These are phyloP conservation scores for Leishmania turanica DNA, from an alignment of 208 protist species.

Conservation along the genomic window DNA sequence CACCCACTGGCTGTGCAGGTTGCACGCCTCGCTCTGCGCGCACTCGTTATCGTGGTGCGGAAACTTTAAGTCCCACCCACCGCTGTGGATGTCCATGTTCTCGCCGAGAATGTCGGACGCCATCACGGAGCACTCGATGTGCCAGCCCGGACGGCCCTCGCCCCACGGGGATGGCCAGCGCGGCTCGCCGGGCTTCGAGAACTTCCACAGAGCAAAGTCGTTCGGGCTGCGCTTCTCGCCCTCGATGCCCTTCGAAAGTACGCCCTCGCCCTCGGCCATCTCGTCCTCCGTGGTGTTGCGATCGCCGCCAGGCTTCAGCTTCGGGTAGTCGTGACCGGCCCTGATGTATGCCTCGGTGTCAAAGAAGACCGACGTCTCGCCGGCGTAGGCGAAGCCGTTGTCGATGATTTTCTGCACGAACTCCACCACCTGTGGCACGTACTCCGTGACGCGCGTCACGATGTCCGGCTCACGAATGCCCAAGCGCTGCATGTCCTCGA, in stretches of 20 bases:
- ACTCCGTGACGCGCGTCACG: conserved; percentile 98
- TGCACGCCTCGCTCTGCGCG: conserved; percentile 95
- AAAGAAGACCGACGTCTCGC: conserved; percentile 96
- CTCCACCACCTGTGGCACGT: conserved; percentile 95
- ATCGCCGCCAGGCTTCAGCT: conserved; percentile 77
- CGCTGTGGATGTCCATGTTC: conserved; percentile 97
- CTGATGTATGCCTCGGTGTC: conserved; percentile 88
- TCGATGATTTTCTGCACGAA: conserved; percentile 96
- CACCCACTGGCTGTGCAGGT: conserved; percentile 94
- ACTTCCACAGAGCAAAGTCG: conserved; percentile 99
- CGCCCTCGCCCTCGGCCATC: conserved; percentile 94
- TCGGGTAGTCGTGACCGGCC: conserved; percentile 94
- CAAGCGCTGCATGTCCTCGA: conserved; percentile 93
- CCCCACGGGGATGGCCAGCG: conserved; percentile 94
- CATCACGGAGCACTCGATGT: conserved; percentile 99
- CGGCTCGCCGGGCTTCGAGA: conserved; percentile 94
- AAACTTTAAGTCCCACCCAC: conserved; percentile 99
- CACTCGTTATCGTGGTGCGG: conserved; percentile 99
- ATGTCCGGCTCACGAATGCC: conserved; percentile 90
- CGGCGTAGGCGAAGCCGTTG: conserved; percentile 96
- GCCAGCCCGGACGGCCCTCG: conserved; percentile 98
- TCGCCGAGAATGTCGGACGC: conserved; percentile 91
- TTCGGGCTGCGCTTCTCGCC: conserved; percentile 90
- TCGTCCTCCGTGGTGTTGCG: conserved; percentile 80
- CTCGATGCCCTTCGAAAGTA: conserved; percentile 44